Conservation (phyloP, 495 filamentous ascomycete species). For the Talaromyces nanjingensis region DNA sequence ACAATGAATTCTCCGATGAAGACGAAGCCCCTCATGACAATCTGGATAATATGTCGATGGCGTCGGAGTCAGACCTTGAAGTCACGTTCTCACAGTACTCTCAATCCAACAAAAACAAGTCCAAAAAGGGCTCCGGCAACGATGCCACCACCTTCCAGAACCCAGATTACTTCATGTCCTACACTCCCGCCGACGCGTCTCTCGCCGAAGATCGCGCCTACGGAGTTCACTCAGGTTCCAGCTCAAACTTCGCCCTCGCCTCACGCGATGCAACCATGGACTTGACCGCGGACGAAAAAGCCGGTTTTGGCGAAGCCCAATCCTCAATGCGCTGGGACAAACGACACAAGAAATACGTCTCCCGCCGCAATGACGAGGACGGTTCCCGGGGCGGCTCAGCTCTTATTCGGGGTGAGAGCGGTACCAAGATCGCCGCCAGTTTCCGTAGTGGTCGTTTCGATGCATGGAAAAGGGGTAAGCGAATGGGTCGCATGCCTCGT, state of each 20-base stretch:
- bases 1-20: slow-evolving; percentile 23
- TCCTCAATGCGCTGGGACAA: slow-evolving; percentile 91
- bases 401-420: slow-evolving; percentile 82
- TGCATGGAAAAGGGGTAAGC: slow-evolving; percentile 78
- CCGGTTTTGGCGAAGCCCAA: slow-evolving; percentile 64
- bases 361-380: slow-evolving; percentile 85
- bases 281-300: slow-evolving; percentile 75
- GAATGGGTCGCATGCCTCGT: slow-evolving; percentile 66
- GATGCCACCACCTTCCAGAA: slow-evolving; percentile 58
- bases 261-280: slow-evolving; percentile 85
- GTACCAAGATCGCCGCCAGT: slow-evolving; percentile 88
- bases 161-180: slow-evolving; percentile 91
- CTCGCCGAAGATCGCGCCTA: slow-evolving; percentile 84
- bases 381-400: slow-evolving; percentile 70
- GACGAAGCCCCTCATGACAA: slow-evolving; percentile 28
- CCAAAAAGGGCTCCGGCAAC: slow-evolving; percentile 25
- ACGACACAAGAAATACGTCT: slow-evolving; percentile 90
- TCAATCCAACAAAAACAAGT: slow-evolving; percentile 22
- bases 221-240: slow-evolving; percentile 76
- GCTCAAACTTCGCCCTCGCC: slow-evolving; percentile 70
- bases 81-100: slow-evolving; percentile 67
- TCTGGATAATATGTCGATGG: slow-evolving; percentile 56
- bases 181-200: slow-evolving; percentile 69
- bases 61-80: slow-evolving; percentile 71
- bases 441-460: slow-evolving; percentile 94